Conservation (phyloP, 371 early-diverging fungal genomes). For the Mortierella sp. region DNA sequence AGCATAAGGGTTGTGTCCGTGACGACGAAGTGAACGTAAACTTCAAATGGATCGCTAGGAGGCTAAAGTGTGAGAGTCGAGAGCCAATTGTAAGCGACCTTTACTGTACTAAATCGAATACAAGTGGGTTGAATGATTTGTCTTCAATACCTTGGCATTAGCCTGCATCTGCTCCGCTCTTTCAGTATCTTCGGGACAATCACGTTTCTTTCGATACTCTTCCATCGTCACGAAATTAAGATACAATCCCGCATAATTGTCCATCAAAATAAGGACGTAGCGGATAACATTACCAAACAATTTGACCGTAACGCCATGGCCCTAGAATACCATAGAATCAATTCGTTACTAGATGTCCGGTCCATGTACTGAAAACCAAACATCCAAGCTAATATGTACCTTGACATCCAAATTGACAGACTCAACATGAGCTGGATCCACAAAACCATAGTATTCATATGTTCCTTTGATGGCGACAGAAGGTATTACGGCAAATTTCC, state of each 20-base stretch:
- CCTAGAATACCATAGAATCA: conserved; percentile 34
- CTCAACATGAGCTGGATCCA: conserved; percentile 71
- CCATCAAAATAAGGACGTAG: conserved; percentile 78
- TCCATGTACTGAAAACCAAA: neutral
- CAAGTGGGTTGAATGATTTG: no score
- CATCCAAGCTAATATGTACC: conserved; percentile 50
- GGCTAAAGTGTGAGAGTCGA: conserved; percentile 50
- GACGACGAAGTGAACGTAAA: conserved; percentile 66
- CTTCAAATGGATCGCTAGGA: conserved; percentile 74
- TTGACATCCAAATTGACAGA: conserved; percentile 72
- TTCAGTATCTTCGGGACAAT: conserved; percentile 60
- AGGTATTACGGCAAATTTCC: conserved; percentile 67
- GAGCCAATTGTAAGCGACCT: neutral
- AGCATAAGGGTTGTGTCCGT: conserved; percentile 72
- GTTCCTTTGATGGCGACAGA: conserved; percentile 68
- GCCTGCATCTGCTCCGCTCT: conserved; percentile 66
- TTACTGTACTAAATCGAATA: neutral
- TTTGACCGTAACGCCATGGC: conserved; percentile 70
- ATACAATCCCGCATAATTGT: conserved; percentile 84
- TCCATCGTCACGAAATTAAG: conserved; percentile 78
- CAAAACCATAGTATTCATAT: conserved; percentile 73
- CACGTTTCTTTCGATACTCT: conserved; percentile 74
- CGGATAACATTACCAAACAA: conserved; percentile 80
- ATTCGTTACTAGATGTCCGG: neutral
- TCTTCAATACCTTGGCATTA: conserved; percentile 65